A percentile compares a stretch with the other conserved stretches of the same genome.
Conservation (phyloP, 1,284 basidiomycete genomes). For the Kwoniella shivajii region DNA sequence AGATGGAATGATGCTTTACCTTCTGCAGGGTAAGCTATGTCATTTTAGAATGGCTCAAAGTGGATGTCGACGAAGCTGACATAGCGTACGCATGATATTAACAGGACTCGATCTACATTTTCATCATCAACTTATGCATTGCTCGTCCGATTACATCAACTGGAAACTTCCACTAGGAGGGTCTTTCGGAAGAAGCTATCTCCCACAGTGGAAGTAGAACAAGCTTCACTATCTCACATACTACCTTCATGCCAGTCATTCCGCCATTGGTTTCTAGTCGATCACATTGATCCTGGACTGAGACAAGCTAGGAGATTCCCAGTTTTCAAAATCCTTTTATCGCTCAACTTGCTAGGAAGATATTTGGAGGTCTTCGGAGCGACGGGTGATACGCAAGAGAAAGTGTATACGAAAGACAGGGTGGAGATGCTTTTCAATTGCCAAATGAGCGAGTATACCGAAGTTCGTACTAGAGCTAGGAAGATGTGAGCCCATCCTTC, state of each 20-base stretch:
- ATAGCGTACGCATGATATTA: background rate
- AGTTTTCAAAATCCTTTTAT: constrained; percentile 35
- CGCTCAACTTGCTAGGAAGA: constrained; percentile 27
- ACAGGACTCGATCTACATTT: constrained; percentile 41
- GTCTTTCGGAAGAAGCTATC: constrained; percentile 15
- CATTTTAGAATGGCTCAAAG: background rate
- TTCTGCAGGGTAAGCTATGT: constrained; percentile 34
- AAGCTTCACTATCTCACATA: background rate
- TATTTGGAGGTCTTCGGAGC: constrained; percentile 42
- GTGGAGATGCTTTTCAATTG: constrained; percentile 45
- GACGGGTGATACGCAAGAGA: constrained; percentile 5
- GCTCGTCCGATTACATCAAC: constrained; percentile 31
- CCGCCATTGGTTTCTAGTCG: constrained; percentile 33
- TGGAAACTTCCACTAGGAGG: constrained; percentile 21
- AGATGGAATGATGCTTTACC: constrained; percentile 32
- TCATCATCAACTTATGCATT: constrained; percentile 39
- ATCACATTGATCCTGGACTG: constrained; percentile 32
- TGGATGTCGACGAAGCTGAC: background rate
- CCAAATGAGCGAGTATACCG: constrained; percentile 50
- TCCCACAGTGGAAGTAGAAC: constrained; percentile 3
- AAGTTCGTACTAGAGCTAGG: constrained; percentile 39
- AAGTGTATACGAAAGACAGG: constrained; percentile 37
- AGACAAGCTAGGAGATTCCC: constrained; percentile 31
- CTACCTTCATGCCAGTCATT: constrained; percentile 16
- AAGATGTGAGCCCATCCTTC: constrained; percentile 40